A percentile compares a stretch with the other conserved stretches of the same genome.
phyloP scores from a whole-genome alignment of 75 land plant genomes.

The Chamaecyparis obtusa region DNA sequence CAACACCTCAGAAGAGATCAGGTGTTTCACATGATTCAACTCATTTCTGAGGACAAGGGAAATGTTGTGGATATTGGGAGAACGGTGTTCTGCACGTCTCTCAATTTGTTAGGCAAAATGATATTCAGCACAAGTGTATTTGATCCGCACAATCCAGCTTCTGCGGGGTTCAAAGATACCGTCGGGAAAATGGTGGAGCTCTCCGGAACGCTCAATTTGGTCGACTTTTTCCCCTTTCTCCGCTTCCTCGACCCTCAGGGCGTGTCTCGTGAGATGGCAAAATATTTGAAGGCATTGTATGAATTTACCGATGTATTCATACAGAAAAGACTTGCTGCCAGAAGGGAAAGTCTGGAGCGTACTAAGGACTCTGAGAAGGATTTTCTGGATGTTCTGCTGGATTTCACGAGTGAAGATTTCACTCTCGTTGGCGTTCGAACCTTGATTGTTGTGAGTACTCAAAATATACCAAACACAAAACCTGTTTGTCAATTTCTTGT shows the following conservation, averaged over 20 bases:
- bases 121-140: slow-evolving; percentile 18
- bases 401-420: too few species aligned
- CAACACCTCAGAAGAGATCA: slow-evolving; percentile 14
- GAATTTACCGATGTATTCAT: too few species aligned
- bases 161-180: slow-evolving; percentile 13
- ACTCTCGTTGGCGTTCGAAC: too few species aligned
- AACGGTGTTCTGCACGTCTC: slow-evolving; percentile 6
- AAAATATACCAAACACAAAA: too few species aligned
- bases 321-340: too few species aligned
- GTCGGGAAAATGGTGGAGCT: slow-evolving; percentile 6
- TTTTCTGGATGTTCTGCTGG: too few species aligned
- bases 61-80: slow-evolving; percentile 12
- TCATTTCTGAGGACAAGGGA: neutral
- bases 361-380: too few species aligned
- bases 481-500: too few species aligned
- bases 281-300: too few species aligned
- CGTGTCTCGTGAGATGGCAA: too few species aligned
- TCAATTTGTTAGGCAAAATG: slow-evolving; percentile 24
- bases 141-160: slow-evolving; percentile 3
- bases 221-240: slow-evolving; percentile 27
- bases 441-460: too few species aligned
- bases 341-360: too few species aligned
- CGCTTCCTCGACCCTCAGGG: slow-evolving; percentile 15
- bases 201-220: slow-evolving; percentile 22
- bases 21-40: neutral